Evolutionary conservation across 768 basidiomycete species (phyloP).

Genomic region (Suillus bovinus): DNA sequence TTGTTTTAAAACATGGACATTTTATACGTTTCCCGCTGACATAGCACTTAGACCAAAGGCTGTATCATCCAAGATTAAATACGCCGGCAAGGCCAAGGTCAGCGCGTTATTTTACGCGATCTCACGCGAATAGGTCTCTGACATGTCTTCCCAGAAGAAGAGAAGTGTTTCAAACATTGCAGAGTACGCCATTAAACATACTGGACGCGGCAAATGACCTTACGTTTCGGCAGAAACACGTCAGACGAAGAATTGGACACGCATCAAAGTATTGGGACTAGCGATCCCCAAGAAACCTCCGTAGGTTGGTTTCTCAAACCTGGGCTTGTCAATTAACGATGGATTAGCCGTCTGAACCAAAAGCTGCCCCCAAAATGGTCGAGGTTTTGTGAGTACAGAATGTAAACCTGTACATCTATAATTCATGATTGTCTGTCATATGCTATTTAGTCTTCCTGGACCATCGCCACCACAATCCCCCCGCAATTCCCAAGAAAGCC

Average conservation of each 20-base stretch:
- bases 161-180: constrained; percentile 5
- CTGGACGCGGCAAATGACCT: neutral
- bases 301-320: neutral
- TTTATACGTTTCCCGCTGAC: constrained; percentile 6
- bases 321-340: neutral
- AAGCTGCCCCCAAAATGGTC: constrained; percentile 28
- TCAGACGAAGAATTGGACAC: constrained; percentile 16
- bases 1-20: constrained; percentile 12
- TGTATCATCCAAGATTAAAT: constrained; percentile 11
- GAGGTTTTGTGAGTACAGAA: constrained; percentile 32
- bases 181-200: constrained; percentile 10
- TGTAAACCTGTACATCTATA: neutral
- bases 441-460: constrained; percentile 24
- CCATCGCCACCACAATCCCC: constrained; percentile 23
- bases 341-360: constrained; percentile 6
- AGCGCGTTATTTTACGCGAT: constrained; percentile 14
- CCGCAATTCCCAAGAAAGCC: constrained; percentile 13
- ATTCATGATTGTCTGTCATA: neutral
- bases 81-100: constrained; percentile 16
- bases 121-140: constrained; percentile 6
- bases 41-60: constrained; percentile 17
- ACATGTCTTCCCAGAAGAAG: constrained; percentile 9
- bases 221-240: neutral
- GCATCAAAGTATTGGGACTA: constrained; percentile 1
- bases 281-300: constrained; percentile 3